Evolutionary conservation across 352 stramenopile genomes (phyloP), one percentile per base, ranked within the genome.

Genomic region (Pythium volutum): DNA sequence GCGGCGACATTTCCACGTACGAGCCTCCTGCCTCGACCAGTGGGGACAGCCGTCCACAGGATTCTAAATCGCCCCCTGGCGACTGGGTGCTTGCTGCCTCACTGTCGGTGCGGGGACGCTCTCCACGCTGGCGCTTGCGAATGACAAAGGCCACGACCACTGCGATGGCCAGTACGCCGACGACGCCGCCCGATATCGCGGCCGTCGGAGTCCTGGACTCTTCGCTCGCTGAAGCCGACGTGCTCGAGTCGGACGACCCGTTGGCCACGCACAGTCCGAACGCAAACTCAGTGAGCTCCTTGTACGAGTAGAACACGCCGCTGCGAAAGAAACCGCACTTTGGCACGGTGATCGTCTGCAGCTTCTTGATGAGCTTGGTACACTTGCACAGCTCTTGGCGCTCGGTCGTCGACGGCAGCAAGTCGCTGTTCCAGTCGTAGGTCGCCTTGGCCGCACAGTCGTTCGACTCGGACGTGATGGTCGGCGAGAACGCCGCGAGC

Each of bases 341-440:
- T 12, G 34, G 50, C 1, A 57, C 20, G 8, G 9, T 46, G 20
- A 46, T 22, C 10, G 31, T 34, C 23, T 57, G 34, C 5, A 57
- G 34, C 34, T 55, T 55, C 18, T 18, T 33, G n/a, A 57, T 57
- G 10, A 57, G 50, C 4, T 22, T 10, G 22, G 20, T 47, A 12
- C 33, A 47, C 22, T 23, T 14, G 12, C 50, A 57, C 9, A 57
- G 20, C 23, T 47, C 33, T 6, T 43, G 34, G 22, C 50, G 50
- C 34, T 57, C 22, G 2, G 14, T 7, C 12, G 20, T 47, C 20
- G 50, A 46, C n/a, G 50, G 50, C 2, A 57, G 20, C 2, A 36
- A 34, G 4, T 16, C 22, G 50, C 50, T 57, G 50, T 47, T 36
- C 33, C 50, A 47, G 50, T 57, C 11, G 33, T 56, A 56, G 11